Evolutionary conservation across 2,329 filamentous ascomycete genomes (phyloP).

Genomic region (Thelonectria discophora): DNA sequence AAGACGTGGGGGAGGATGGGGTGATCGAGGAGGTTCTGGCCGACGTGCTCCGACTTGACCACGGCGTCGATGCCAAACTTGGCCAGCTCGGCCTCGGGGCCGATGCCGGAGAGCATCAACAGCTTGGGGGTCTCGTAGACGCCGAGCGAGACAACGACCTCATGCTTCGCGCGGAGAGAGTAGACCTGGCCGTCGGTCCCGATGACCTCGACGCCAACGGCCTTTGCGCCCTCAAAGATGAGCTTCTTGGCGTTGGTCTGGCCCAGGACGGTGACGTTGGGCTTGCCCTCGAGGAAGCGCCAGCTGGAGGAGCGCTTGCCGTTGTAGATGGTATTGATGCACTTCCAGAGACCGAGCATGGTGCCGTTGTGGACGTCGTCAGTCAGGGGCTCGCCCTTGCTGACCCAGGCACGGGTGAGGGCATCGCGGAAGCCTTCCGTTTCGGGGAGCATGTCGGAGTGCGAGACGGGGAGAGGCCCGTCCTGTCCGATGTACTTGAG

Average conservation of each 20-base stretch:
- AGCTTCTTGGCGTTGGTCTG: constrained; percentile 60
- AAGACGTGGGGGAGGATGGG: constrained; percentile 60
- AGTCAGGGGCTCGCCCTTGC: constrained; percentile 58
- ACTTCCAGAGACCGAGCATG: constrained; percentile 62
- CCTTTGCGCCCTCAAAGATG: constrained; percentile 58
- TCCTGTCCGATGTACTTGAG: constrained; percentile 60
- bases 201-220: constrained; percentile 58
- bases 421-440: constrained; percentile 60
- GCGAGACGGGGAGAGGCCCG: constrained; percentile 63
- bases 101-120: constrained; percentile 71
- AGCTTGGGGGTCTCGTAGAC: constrained; percentile 72
- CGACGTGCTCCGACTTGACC: constrained; percentile 68
- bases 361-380: constrained; percentile 66
- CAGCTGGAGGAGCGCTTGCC: constrained; percentile 63
- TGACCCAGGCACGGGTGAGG: constrained; percentile 61
- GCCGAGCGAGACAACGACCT: constrained; percentile 60
- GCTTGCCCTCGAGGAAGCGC: constrained; percentile 60
- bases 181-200: constrained; percentile 48
- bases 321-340: constrained; percentile 65
- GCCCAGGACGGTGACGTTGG: constrained; percentile 63
- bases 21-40: constrained; percentile 71
- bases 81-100: constrained; percentile 61
- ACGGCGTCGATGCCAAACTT: constrained; percentile 63
- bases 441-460: constrained; percentile 63
- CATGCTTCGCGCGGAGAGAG: constrained; percentile 57